Conservation (phyloP, 2,329 filamentous ascomycete species). For the Hymenoscyphus fructigenus region DNA sequence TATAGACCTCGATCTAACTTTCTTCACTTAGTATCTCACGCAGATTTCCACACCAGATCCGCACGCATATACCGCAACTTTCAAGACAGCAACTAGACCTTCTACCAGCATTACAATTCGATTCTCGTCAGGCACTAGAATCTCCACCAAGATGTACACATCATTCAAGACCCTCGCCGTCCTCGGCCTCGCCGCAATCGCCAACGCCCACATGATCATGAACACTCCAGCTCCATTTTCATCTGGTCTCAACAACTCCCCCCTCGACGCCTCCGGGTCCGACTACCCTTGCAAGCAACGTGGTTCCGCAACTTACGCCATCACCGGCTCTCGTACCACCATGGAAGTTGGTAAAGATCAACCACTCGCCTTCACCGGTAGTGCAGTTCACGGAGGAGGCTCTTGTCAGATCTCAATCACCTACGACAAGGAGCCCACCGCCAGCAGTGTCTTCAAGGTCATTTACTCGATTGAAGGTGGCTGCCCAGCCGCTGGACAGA, state of each 20-base stretch:
- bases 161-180: conserved; percentile 53
- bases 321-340: conserved; percentile 50
- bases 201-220: conserved; percentile 77
- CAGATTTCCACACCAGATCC: background rate
- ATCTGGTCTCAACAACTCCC: conserved; percentile 57
- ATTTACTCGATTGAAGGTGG: conserved; percentile 86
- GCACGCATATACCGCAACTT: background rate
- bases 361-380: conserved; percentile 64
- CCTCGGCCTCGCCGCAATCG: conserved; percentile 56
- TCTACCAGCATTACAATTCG: background rate
- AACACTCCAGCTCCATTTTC: conserved; percentile 63
- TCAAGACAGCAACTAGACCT: background rate
- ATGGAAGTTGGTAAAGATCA: conserved; percentile 64
- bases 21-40: background rate
- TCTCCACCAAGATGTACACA: conserved; percentile 43
- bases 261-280: conserved; percentile 57
- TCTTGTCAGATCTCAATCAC: conserved; percentile 89
- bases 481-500: conserved; percentile 63
- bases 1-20: background rate
- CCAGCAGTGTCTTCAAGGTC: conserved; percentile 75
- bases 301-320: conserved; percentile 44
- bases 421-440: conserved; percentile 68
- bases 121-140: conserved; percentile 31
- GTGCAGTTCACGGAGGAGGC: conserved; percentile 83
- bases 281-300: conserved; percentile 83